phyloP scores from a whole-genome alignment of 129 eudicot genomes.

The Flaveria trinervia region DNA sequence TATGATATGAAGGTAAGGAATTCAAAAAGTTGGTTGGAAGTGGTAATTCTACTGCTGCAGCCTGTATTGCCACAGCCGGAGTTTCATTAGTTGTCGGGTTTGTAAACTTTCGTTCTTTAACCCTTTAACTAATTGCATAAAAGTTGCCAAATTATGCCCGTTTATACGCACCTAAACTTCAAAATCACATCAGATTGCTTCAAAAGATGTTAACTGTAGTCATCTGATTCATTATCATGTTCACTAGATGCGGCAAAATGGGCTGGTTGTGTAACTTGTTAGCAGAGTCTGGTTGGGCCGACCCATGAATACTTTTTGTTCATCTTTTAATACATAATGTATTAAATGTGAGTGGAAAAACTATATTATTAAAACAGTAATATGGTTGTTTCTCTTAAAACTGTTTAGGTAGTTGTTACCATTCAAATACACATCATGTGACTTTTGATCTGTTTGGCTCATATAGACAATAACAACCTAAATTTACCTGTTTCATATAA shows the following conservation, averaged over 20 bases:
- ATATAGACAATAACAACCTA: background rate
- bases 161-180: background rate
- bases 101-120: slow-evolving; percentile 27
- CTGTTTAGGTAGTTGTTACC: background rate
- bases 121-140: background rate
- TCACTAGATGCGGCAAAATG: background rate
- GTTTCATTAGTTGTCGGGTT: slow-evolving; percentile 79
- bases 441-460: background rate
- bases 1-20: slow-evolving; percentile 60
- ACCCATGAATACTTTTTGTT: background rate
- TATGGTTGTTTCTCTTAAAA: too few species aligned
- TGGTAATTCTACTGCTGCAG: slow-evolving; percentile 56
- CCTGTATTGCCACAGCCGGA: slow-evolving; percentile 88
- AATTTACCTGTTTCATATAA: background rate
- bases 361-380: too few species aligned
- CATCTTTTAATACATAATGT: background rate
- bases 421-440: background rate
- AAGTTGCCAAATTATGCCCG: background rate
- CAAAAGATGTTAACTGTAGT: background rate
- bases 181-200: slow-evolving; percentile 11
- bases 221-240: background rate
- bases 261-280: background rate
- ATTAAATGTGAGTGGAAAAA: background rate
- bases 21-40: slow-evolving; percentile 69
- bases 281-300: background rate